These are phyloP conservation scores for Leishmania martiniquensis DNA, from an alignment of 208 protist species.

Conservation along the genomic window DNA sequence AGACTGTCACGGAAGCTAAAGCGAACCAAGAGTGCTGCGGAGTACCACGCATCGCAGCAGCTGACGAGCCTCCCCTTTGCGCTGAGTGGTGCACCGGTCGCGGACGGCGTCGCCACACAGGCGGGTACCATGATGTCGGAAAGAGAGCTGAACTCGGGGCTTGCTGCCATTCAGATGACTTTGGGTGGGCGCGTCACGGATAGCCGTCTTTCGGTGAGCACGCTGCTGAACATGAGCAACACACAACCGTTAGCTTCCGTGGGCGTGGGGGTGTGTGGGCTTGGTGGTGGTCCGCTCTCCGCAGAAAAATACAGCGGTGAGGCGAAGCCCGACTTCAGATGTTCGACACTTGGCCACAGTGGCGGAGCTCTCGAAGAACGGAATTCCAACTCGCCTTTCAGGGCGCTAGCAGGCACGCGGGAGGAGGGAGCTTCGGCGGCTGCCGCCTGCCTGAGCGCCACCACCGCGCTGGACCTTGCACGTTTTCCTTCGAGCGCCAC, in stretches of 20 bases:
- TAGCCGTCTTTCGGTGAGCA: no score
- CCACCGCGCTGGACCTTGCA: neutral
- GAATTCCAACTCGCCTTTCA: no score
- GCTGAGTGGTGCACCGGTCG: no score
- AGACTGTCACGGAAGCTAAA: neutral
- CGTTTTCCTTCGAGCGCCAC: neutral
- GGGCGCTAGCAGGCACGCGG: neutral
- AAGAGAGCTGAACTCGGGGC: neutral
- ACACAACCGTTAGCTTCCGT: neutral
- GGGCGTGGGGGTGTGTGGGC: neutral
- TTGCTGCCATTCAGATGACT: no score
- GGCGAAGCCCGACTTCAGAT: neutral
- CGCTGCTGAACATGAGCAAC: slow-evolving; percentile 1
- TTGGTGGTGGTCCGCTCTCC: neutral
- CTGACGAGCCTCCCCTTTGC: neutral
- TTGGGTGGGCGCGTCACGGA: neutral
- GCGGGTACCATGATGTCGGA: neutral
- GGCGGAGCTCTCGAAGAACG: no score
- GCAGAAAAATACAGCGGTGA: neutral
- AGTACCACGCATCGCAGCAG: neutral
- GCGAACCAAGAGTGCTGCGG: neutral
- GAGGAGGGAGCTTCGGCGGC: neutral
- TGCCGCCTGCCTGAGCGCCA: neutral
- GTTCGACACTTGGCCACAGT: neutral
- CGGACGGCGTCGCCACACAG: neutral